Base-by-base conservation (phyloP, 164 flowering plant species). In the Chloranthus sessilifolius region DNA sequence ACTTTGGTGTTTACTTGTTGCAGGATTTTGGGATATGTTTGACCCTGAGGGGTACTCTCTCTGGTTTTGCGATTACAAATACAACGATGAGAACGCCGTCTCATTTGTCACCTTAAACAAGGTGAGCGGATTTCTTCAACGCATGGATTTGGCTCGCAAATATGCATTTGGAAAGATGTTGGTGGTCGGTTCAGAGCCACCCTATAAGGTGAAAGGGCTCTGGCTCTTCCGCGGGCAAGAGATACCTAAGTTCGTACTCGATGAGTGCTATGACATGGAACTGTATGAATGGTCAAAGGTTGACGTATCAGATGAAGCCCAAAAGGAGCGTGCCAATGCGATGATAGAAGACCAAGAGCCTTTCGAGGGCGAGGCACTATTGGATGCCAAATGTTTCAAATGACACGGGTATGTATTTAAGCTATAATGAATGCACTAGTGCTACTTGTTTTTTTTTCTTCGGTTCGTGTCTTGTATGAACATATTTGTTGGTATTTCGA, bases 11-110 rank as follows among this genome's bases (percentile, higher is more conserved):
- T 15, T 28, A 14, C 24, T 38, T 10, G 8, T 45, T 62, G 72
- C 76, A 92, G 98, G 98, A 16, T 92, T 92, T 41, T 92, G 98
- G 98, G 98, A 92, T 67, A 88, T 92, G 98, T 88, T 74, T 54
- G 98, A 92, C 61, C 87, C 96, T 0, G 96, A 92, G 64, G 98
- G 95, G 4, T 91, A 79, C 69, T 79, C 81, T 19, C 70, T 79
- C 21, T 79, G 85, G 85, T 79, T 79, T 47, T 80, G 85, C 25
- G 75, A 80, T 12, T 80, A 80, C 72, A 80, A 80, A 43, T 80
- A 76, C 63, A 68, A 80, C 21, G 91, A 92, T 11, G 96, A 92
- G 70, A 92, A 92, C 56, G 82, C 81, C 0, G 96, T 88, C 2
- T 82, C 96, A 1, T 92, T 77, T 62, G 95, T 92, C 5, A 92